phyloP scores from a whole-genome alignment of 2,329 filamentous ascomycete genomes.

The Trichoderma sp. region DNA sequence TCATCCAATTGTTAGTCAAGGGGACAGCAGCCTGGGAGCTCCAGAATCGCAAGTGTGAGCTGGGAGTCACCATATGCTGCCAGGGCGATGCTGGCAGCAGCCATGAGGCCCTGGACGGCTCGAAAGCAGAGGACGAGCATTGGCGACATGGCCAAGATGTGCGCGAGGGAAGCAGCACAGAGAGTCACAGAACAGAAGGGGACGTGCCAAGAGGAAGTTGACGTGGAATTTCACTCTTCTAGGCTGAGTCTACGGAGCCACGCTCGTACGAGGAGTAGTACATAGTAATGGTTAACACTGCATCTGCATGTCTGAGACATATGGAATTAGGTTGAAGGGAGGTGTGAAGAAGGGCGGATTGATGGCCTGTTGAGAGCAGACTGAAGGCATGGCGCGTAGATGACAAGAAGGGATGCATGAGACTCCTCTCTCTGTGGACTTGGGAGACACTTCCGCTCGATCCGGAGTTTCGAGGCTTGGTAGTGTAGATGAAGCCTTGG shows the following conservation, averaged over 20 bases:
- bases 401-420: neutral
- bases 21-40: too few relatives aligned
- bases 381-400: neutral
- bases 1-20: neutral
- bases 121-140: constrained; percentile 29
- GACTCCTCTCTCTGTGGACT: too few relatives aligned
- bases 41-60: neutral
- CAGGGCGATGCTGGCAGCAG: constrained; percentile 29
- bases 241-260: neutral
- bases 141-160: constrained; percentile 30
- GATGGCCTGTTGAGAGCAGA: neutral
- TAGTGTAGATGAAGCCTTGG: too few relatives aligned
- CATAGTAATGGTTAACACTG: neutral
- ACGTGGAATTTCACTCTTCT: neutral
- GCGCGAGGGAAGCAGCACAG: neutral
- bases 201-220: neutral
- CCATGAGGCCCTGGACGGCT: constrained; percentile 31
- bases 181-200: neutral
- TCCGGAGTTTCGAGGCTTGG: too few relatives aligned
- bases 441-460: too few relatives aligned
- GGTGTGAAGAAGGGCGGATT: constrained; percentile 6
- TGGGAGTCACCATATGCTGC: constrained; percentile 32
- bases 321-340: constrained; percentile 10
- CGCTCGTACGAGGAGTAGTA: neutral
- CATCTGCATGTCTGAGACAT: constrained; percentile 18